Base-by-base conservation (phyloP, 192 early-diverging fungal species). In the Entomortierella beljakovae region DNA sequence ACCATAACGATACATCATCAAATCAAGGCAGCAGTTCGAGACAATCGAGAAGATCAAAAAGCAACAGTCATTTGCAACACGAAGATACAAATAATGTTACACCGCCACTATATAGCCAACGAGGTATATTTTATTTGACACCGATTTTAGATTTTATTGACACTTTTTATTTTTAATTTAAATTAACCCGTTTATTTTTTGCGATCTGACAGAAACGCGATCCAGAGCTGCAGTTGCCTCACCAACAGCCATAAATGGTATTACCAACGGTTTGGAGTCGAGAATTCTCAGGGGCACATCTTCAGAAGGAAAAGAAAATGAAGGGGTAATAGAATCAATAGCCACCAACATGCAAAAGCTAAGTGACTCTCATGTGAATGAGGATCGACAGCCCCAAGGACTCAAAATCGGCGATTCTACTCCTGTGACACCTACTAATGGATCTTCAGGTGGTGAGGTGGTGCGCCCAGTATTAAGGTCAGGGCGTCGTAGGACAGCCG, bases 291-390 rank as follows among this genome's bases (percentile, higher is more conserved):
- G 25, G n/a, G 49, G 15, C 23, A 1, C 18, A 37, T 52, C 49
- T 22, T 40, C 48, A 48, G 42, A 40, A 34, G 26, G 18, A 25
- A 32, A 46, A 25, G 37, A 42, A 0, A 48, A 35, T 18, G 56
- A 34, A 34, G 23, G 61, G 70, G 28, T 71, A 2, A 61, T 54
- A 18, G 55, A 64, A 49, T 42, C 63, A 31, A 71, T 61, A n/a
- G 28, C 63, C 15, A 54, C 52, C 9, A 71, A 63, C 29, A 57
- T 71, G n/a, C 52, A 71, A 48, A 54, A 43, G 60, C 60, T 57
- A 25, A 71, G 57, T 40, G 49, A 43, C 26, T 42, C 70, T 25
- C 60, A 71, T 22, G 70, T 57, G 16, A 34, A 62, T 22, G 59
- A 62, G 15, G 61, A 63, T 7, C 43, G 26, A 18, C 50, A 53